Conservation (phyloP, 1,284 basidiomycete species). For the Cutaneotrichosporon curvatum region DNA sequence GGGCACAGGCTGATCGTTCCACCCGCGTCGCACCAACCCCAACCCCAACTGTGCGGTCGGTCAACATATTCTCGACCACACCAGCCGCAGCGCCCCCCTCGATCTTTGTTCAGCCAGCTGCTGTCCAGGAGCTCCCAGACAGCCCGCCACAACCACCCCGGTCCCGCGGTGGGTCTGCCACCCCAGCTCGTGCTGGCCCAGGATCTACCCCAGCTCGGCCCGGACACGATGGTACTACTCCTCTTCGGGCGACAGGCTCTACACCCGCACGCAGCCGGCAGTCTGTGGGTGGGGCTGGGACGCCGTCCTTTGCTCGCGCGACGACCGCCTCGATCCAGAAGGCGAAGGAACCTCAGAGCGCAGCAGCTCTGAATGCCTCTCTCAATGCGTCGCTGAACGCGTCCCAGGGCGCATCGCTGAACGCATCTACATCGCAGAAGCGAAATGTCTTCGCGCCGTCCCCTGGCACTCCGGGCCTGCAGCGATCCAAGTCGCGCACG, state of each 20-base stretch:
- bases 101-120: background rate
- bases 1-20: background rate
- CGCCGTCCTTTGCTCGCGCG: constrained; percentile 8
- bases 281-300: background rate
- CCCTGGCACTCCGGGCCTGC: constrained; percentile 13
- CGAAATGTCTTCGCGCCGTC: constrained; percentile 40
- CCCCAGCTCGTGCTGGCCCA: constrained; percentile 2
- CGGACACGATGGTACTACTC: background rate
- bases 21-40: background rate
- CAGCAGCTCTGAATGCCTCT: background rate
- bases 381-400: too few species aligned
- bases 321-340: constrained; percentile 9
- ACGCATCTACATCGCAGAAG: constrained; percentile 16
- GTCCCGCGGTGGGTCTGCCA: constrained; percentile 2
- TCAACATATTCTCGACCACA: constrained; percentile 10
- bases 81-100: background rate
- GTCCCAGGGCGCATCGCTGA: background rate
- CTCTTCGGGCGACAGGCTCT: too few species aligned
- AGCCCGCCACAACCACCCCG: background rate
- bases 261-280: background rate
- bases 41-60: background rate
- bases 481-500: constrained; percentile 24
- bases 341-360: background rate
- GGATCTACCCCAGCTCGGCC: background rate
- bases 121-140: background rate